Evolutionary conservation across 2,329 filamentous ascomycete species (phyloP), one percentile per base, ranked within the genome.

Genomic region (Pseudogymnoascus sp.): DNA sequence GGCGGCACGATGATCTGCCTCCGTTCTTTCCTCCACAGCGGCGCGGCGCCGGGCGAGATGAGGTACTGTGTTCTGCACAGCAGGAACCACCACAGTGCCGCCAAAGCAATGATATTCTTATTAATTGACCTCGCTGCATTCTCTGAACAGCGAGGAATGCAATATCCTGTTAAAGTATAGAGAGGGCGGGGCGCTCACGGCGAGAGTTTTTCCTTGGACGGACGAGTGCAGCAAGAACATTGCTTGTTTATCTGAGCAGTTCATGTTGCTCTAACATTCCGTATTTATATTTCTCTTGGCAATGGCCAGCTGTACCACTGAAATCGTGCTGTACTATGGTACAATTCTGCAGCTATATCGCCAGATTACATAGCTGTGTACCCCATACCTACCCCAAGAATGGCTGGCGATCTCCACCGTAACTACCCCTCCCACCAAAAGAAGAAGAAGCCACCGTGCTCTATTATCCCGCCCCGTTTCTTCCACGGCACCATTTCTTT

Each of bases 21-120:
- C 44, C 44, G 44, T 17, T 33, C 44, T 54, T 54, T 54, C 47
- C 47, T 54, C 26, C n/a, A 54, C 47, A 17, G 47, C 47, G 47
- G 47, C 47, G 5, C 9, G n/a, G 15, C 47, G 21, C 47, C 47
- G 47, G 29, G 47, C 15, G 26, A 54, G 44, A 33, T 54, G 44
- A 17, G 13, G 24, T 31, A 15, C 44, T 31, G 13, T 50, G 8
- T 33, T 17, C 21, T 7, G 9, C 29, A 54, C 29, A 10, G 29
- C 47, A 33, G 29, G 26, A 33, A 54, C 47, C n/a, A 33, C 47
- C 47, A 21, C 26, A 54, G 29, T 1, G 15, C 24, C n/a, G 47
- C 47, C 15, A 33, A 54, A 33, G 29, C 11, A 54, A 33, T 33
- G 17, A 5, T 17, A 10, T 17, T 17, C 33, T 17, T 33, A 54